Conservation (phyloP, 331 rosid genomes). For the Rosa hybrid region DNA sequence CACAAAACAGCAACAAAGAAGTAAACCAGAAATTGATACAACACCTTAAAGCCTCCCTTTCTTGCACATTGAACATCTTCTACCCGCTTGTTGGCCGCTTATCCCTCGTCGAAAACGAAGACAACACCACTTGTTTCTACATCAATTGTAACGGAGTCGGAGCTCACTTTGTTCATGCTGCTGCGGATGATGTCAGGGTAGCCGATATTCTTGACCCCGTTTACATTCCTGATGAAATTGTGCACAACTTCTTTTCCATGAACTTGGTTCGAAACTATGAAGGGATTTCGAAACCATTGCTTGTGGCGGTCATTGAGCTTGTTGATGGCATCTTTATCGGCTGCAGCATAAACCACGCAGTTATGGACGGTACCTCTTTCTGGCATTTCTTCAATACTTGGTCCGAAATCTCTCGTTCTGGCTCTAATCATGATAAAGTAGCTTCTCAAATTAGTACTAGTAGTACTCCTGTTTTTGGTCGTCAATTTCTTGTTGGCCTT, state of each 20-base stretch:
- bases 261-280: background rate
- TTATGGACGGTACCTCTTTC: constrained; percentile 20
- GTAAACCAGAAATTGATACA: background rate
- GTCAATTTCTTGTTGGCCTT: background rate
- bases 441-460: background rate
- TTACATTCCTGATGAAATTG: background rate
- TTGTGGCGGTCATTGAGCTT: constrained; percentile 15
- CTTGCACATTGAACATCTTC: background rate
- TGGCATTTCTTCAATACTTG: constrained; percentile 31
- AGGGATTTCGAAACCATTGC: constrained; percentile 10
- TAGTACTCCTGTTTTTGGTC: background rate
- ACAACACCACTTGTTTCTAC: background rate
- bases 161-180: constrained; percentile 1
- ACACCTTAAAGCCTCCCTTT: constrained; percentile 7
- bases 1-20: background rate
- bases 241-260: background rate
- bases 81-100: constrained; percentile 7
- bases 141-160: background rate
- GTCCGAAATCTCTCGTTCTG: constrained; percentile 13
- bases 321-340: constrained; percentile 30
- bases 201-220: background rate
- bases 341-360: constrained; percentile 16
- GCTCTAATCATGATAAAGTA: background rate
- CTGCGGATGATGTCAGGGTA: background rate
- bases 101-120: background rate